These are phyloP conservation scores for Phytophthora fragariaefolia DNA, from an alignment of 352 stramenopile genomes.

Conservation along the genomic window DNA sequence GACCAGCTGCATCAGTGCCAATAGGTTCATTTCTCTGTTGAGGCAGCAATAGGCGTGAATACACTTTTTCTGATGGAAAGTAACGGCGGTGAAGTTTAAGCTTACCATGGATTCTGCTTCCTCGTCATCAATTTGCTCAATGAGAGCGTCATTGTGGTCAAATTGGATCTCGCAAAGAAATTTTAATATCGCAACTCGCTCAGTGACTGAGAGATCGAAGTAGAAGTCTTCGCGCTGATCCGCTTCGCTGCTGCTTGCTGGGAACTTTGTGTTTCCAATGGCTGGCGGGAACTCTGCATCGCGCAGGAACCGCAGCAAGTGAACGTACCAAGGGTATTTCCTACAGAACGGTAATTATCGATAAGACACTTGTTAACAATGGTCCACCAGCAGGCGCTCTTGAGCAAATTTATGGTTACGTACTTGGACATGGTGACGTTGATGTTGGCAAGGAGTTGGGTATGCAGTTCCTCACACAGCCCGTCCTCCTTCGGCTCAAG, in stretches of 20 bases:
- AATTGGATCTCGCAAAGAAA: slow-evolving; percentile 72
- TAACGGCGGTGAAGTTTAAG: neutral
- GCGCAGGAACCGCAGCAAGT: slow-evolving; percentile 56
- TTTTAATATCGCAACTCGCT: slow-evolving; percentile 63
- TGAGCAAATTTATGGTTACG: too few species aligned
- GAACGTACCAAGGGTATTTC: slow-evolving; percentile 54
- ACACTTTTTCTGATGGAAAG: neutral
- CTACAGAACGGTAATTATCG: too few species aligned
- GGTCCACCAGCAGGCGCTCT: too few species aligned
- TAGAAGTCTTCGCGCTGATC: slow-evolving; percentile 50
- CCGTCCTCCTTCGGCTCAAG: slow-evolving; percentile 37
- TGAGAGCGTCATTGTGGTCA: slow-evolving; percentile 62
- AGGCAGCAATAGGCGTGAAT: slow-evolving; percentile 14
- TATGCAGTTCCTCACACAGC: slow-evolving; percentile 57
- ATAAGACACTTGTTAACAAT: too few species aligned
- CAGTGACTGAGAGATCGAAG: slow-evolving; percentile 43
- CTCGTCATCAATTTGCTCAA: slow-evolving; percentile 63
- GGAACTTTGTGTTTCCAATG: slow-evolving; percentile 22
- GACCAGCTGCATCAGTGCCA: slow-evolving; percentile 49
- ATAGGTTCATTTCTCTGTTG: slow-evolving; percentile 56
- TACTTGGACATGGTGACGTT: slow-evolving; percentile 57
- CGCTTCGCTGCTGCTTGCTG: slow-evolving; percentile 24
- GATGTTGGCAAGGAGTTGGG: slow-evolving; percentile 53
- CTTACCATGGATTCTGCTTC: slow-evolving; percentile 57
- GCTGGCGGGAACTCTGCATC: slow-evolving; percentile 38